phyloP scores from a whole-genome alignment of 805 yeast genomes.

The Nakazawaea holstii region DNA sequence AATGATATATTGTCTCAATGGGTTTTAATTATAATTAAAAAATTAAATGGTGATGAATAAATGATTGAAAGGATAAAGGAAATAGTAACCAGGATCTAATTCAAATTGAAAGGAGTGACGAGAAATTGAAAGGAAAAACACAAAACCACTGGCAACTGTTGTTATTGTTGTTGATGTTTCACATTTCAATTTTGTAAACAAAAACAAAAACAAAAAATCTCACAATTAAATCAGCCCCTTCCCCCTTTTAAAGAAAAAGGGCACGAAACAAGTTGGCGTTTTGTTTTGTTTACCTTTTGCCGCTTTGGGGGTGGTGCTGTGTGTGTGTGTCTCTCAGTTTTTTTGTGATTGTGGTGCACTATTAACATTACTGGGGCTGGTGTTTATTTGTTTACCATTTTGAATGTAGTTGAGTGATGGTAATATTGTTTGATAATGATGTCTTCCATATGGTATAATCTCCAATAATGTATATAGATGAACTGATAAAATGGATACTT shows the following conservation, averaged over 20 bases:
- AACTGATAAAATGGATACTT: not conserved
- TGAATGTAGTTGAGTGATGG: too few species aligned
- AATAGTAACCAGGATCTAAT: not conserved
- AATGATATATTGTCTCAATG: too few species aligned
- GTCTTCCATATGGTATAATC: not conserved
- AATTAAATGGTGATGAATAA: not conserved
- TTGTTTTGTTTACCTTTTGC: not conserved
- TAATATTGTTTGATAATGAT: too few species aligned
- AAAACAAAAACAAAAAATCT: too few species aligned
- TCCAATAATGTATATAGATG: not conserved
- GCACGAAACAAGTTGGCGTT: not conserved
- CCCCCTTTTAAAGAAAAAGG: not conserved
- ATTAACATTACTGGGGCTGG: not conserved
- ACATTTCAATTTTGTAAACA: too few species aligned
- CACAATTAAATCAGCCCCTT: not conserved
- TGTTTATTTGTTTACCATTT: not conserved
- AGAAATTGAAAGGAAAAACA: too few species aligned
- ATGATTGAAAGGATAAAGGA: not conserved
- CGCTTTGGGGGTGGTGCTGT: not conserved
- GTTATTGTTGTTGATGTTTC: too few species aligned
- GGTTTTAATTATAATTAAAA: too few species aligned
- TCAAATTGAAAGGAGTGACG: too few species aligned
- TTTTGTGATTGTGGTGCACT: not conserved
- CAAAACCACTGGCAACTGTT: too few species aligned
- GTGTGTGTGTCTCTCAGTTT: not conserved